Evolutionary conservation across 139 green algal genomes (phyloP).

Genomic region (Axilococcus clingmanii): DNA sequence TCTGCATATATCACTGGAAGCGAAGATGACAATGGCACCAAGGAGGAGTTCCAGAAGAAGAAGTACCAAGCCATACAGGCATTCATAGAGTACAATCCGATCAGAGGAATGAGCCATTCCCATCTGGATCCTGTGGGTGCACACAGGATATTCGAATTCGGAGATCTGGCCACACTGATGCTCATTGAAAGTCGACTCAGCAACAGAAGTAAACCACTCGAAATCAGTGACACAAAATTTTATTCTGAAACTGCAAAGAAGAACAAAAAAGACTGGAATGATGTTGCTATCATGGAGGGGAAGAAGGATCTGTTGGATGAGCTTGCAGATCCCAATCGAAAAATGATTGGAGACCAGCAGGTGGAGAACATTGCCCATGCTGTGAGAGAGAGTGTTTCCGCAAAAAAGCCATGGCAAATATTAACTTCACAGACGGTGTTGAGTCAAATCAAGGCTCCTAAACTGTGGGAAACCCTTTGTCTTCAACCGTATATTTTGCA

Average conservation of each 20-base stretch:
- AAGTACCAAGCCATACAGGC: no score
- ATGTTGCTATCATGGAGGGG: not conserved
- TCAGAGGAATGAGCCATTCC: no score
- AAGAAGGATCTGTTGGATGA: not conserved
- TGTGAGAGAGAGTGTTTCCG: slow-evolving; percentile 6
- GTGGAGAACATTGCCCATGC: slow-evolving; percentile 1
- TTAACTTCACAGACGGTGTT: slow-evolving; percentile 10
- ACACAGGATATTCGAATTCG: no score
- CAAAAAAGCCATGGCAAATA: slow-evolving; percentile 3
- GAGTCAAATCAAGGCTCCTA: slow-evolving; percentile 9
- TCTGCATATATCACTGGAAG: no score
- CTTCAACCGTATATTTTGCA: slow-evolving; percentile 13
- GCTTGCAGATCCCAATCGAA: slow-evolving; percentile 4
- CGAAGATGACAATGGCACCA: no score
- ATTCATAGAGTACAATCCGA: no score
- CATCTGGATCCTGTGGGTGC: no score
- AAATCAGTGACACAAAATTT: slow-evolving; percentile 3
- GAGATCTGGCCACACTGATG: slow-evolving; percentile 13
- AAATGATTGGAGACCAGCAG: slow-evolving; percentile 9
- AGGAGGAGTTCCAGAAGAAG: no score
- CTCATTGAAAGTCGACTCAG: slow-evolving; percentile 9
- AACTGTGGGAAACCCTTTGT: slow-evolving; percentile 5
- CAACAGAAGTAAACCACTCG: not conserved
- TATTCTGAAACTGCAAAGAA: slow-evolving; percentile 12
- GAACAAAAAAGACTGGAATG: slow-evolving; percentile 6